Evolutionary conservation across 345 rosid genomes (phyloP).

Genomic region (Capsella bursapastoris): DNA sequence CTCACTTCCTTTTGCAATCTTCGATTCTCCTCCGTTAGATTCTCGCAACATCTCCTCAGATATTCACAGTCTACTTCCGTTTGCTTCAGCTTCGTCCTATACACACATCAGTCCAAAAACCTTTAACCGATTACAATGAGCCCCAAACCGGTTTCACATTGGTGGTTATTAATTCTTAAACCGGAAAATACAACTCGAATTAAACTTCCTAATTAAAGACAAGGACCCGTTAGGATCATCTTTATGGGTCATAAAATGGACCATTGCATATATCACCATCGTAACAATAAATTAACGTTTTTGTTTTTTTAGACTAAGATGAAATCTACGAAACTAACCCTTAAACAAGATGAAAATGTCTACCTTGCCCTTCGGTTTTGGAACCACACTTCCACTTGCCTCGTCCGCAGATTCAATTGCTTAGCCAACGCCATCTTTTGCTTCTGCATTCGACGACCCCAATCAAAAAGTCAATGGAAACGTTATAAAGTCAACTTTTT

Average conservation of each 20-base stretch:
- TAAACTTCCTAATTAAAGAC: not conserved
- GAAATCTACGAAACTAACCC: slow-evolving; percentile 39
- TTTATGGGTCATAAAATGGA: slow-evolving; percentile 22
- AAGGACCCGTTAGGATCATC: slow-evolving; percentile 15
- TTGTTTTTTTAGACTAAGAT: not conserved
- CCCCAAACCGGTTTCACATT: not conserved
- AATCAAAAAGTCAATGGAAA: slow-evolving; percentile 14
- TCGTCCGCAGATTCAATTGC: slow-evolving; percentile 77
- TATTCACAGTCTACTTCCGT: slow-evolving; percentile 91
- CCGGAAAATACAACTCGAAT: not conserved
- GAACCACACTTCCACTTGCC: slow-evolving; percentile 97
- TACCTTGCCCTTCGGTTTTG: slow-evolving; percentile 95
- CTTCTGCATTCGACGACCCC: slow-evolving; percentile 50
- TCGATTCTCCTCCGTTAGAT: slow-evolving; percentile 73
- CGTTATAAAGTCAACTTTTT: not conserved
- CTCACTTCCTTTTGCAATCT: slow-evolving; percentile 84
- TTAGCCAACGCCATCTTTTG: slow-evolving; percentile 80
- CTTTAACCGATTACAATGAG: not conserved
- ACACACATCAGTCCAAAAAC: slow-evolving; percentile 2
- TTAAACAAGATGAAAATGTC: not conserved
- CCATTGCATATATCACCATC: slow-evolving; percentile 14
- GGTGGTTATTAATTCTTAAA: not conserved
- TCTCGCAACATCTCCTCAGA: slow-evolving; percentile 78
- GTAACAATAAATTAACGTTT: slow-evolving; percentile 8
- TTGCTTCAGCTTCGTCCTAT: slow-evolving; percentile 89